These are phyloP conservation scores for Aegilops bicornis DNA, from an alignment of 176 grass and related monocot genomes.

Conservation along the genomic window DNA sequence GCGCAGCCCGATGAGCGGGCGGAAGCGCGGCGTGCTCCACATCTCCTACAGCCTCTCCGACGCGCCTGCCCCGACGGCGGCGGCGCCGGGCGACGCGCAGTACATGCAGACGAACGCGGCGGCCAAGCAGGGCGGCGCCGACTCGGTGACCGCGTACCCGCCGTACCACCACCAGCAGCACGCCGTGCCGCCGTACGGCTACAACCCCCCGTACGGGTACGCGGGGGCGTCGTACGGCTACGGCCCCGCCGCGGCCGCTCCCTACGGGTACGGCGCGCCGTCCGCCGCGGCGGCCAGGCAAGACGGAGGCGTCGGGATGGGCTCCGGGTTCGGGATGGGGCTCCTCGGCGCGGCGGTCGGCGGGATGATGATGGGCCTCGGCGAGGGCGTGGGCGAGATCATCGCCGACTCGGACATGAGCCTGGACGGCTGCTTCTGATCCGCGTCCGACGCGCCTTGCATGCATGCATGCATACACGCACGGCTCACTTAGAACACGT, in stretches of 20 bases:
- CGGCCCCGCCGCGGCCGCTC: background rate
- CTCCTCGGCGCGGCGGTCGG: slow-evolving; percentile 35
- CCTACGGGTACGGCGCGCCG: slow-evolving; percentile 10
- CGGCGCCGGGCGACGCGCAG: background rate
- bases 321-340: slow-evolving; percentile 17
- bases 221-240: slow-evolving; percentile 21
- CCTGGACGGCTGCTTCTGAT: slow-evolving; percentile 6
- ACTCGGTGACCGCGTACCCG: slow-evolving; percentile 19
- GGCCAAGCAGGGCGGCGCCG: slow-evolving; percentile 3
- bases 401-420: slow-evolving; percentile 22
- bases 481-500: background rate
- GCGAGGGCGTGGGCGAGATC: slow-evolving; percentile 1
- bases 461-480: background rate
- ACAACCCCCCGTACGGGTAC: slow-evolving; percentile 13
- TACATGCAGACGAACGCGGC: background rate
- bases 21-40: slow-evolving; percentile 45
- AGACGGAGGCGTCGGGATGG: slow-evolving; percentile 1
- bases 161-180: slow-evolving; percentile 6
- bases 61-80: background rate
- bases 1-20: slow-evolving; percentile 46
- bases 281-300: slow-evolving; percentile 2
- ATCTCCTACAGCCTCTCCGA: slow-evolving; percentile 48
- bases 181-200: background rate
- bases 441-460: background rate
- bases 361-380: slow-evolving; percentile 38